Evolutionary conservation across 169 alveolate genomes (phyloP).

Genomic region (Cryptosporidium xiaoi): DNA sequence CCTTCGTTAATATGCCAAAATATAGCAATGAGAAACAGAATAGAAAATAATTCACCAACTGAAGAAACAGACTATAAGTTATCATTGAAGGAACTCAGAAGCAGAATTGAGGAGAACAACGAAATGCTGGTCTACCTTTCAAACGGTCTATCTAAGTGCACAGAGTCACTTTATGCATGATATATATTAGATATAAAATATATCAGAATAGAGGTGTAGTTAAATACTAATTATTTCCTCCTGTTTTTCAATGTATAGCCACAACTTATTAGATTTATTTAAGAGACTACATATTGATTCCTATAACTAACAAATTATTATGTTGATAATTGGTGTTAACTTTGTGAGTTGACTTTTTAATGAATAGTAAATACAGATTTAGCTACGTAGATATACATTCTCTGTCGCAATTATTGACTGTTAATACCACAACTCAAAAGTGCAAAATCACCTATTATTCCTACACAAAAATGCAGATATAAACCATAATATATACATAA

Average conservation of each 20-base stretch:
- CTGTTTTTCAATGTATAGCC: neutral
- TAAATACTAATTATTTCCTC: neutral
- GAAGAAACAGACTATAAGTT: neutral
- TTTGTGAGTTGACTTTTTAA: no score
- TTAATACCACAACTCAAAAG: no score
- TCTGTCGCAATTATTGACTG: no score
- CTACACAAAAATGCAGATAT: no score
- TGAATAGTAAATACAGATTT: no score
- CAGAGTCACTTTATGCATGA: conserved; percentile 23
- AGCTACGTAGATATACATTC: no score
- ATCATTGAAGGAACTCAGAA: conserved; percentile 12
- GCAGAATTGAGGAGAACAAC: conserved; percentile 39
- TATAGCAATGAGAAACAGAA: neutral
- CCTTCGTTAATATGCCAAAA: conserved; percentile 8
- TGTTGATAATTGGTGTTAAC: no score
- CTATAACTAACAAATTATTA: no score
- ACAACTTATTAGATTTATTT: no score
- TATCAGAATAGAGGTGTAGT: neutral
- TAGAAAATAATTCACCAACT: neutral
- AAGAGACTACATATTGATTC: no score
- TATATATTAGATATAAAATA: neutral
- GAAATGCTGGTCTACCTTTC: conserved; percentile 46
- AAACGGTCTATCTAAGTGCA: conserved; percentile 33
- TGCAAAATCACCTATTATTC: no score
- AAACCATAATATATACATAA: no score